Percentiles rank a stretch among this genome's conserved stretches.
phyloP scores from a whole-genome alignment of 208 protist species.

The Trypanosoma congolense region DNA sequence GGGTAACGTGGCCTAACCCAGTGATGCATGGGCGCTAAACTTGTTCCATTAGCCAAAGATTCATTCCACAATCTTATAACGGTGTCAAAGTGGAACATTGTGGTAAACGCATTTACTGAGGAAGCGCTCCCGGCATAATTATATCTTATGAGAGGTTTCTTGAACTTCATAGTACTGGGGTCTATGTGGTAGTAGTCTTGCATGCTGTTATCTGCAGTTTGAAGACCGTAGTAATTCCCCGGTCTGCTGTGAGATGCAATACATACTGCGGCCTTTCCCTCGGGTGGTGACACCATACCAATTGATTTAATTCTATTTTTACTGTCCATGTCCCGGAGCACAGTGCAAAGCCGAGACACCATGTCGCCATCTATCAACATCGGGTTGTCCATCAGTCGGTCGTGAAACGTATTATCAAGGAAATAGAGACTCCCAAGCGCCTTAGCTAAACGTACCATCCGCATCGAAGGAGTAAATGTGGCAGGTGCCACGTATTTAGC shows the following conservation, averaged over 20 bases:
- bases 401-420: neutral
- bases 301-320: neutral
- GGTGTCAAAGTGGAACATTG: neutral
- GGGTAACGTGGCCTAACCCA: slow-evolving; percentile 6
- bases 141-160: neutral
- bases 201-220: slow-evolving; percentile 1
- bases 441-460: slow-evolving; percentile 1
- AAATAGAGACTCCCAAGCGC: slow-evolving; percentile 7
- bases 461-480: neutral
- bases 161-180: slow-evolving; percentile 12
- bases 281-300: neutral
- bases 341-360: slow-evolving; percentile 6
- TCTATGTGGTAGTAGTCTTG: slow-evolving; percentile 12
- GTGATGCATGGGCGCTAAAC: neutral
- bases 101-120: slow-evolving; percentile 2
- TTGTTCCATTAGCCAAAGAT: neutral
- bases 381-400: neutral
- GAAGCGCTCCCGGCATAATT: neutral
- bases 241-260: neutral
- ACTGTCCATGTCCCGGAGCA: slow-evolving; percentile 3
- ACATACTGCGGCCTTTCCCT: slow-evolving; percentile 5
- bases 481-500: neutral
- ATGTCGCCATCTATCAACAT: slow-evolving; percentile 5
- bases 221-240: neutral
- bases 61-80: slow-evolving; percentile 11